phyloP scores from a whole-genome alignment of 768 basidiomycete species.

The Xerocomus brunneocitrinus region DNA sequence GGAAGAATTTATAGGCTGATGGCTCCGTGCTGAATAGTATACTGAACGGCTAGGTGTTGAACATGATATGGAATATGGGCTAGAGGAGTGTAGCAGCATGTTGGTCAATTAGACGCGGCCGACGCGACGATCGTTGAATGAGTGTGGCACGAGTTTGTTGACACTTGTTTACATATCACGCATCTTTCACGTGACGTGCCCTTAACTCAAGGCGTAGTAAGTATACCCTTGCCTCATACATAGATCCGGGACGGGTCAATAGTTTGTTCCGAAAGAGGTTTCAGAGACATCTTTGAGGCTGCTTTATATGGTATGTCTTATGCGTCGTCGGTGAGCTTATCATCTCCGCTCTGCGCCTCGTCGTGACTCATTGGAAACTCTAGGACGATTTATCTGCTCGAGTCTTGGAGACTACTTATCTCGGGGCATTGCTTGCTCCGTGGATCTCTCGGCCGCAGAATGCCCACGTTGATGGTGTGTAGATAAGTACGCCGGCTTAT shows the following conservation, averaged over 20 bases:
- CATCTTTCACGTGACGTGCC: constrained; percentile 10
- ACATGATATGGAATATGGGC: constrained; percentile 27
- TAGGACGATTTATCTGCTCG: not conserved
- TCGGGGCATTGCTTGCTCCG: not conserved
- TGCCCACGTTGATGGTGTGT: no score
- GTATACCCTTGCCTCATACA: not conserved
- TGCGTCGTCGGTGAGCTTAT: not conserved
- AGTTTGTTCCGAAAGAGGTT: not conserved
- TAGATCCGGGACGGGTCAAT: not conserved
- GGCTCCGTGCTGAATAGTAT: constrained; percentile 25
- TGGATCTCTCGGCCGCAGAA: not conserved
- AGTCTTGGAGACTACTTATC: not conserved
- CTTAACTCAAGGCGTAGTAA: no score
- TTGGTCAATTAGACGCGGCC: not conserved
- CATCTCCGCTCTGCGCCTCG: not conserved
- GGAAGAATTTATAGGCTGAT: constrained; percentile 44
- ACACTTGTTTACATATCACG: constrained; percentile 21
- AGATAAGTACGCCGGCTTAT: no score
- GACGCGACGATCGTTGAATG: constrained; percentile 8
- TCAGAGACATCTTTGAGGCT: not conserved
- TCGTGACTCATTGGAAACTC: not conserved
- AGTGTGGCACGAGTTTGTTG: constrained; percentile 21
- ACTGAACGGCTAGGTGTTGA: constrained; percentile 37
- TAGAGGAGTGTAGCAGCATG: constrained; percentile 22
- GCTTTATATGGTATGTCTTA: not conserved